Evolutionary conservation across 176 grass and related monocot genomes (phyloP), one percentile per base, ranked within the genome.

Genomic region (Puccinellia tenuiflora): DNA sequence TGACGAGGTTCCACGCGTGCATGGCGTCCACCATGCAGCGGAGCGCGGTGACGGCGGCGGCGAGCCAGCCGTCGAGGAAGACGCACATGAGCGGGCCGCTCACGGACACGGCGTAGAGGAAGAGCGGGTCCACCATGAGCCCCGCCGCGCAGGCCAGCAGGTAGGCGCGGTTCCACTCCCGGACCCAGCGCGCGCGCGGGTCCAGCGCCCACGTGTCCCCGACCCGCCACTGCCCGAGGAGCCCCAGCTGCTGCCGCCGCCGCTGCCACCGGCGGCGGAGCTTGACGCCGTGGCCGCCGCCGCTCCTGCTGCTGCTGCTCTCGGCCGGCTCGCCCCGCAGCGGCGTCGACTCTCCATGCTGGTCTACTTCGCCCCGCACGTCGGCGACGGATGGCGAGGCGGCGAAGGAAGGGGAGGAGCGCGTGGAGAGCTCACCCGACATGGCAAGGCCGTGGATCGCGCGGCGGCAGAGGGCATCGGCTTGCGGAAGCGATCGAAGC

Each of bases 31-130:
- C 85, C 76, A 90, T 92, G 87, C 87, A 95, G 21, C 96, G 90
- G 9, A 98, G 86, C 55, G 25, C 87, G 28, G 96, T 98, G 51
- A 98, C 96, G 2, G 92, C 76, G 40, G 90, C 84, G 46, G 88
- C 87, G 31, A 98, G 88, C 96, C 96, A 98, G 38, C 92, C 92
- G 83, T 98, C 96, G 72, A 98, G 68, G 91, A 98, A 98, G 69
- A 98, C 60, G 79, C 96, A 95, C 88, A 91, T 95, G 67, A 90
- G 82, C 11, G 92, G 71, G 14, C 88, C 83, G 82, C 96, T 98
- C 14, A 98, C 2, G 2, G 92, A 98, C 53, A 95, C 67, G 12
- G 96, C 69, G 83, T 98, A 98, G 17, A 98, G 87, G 87, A 95
- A 98, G 61, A 98, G 85, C n/a, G 92, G 96, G 86, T 98, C 96